phyloP scores from a whole-genome alignment of 208 protist genomes.

The Balamuthia mandrillaris region DNA sequence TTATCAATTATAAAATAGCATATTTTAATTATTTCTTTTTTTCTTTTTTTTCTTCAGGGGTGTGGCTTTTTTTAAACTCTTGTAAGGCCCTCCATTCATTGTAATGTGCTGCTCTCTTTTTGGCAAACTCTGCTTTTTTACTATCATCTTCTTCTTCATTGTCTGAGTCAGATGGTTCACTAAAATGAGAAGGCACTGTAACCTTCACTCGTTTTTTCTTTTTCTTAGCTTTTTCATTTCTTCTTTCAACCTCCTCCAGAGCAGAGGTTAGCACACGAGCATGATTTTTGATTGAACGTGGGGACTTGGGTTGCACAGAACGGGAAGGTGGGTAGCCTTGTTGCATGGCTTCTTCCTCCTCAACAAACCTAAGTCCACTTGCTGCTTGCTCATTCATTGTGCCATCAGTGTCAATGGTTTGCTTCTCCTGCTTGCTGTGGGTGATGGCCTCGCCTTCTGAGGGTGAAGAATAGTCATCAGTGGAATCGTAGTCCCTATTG shows the following conservation, averaged over 20 bases:
- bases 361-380: neutral
- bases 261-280: too few relatives aligned
- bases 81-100: conserved; percentile 24
- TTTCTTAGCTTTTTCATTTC: neutral
- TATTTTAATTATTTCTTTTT: too few relatives aligned
- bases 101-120: conserved; percentile 9
- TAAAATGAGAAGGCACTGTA: too few relatives aligned
- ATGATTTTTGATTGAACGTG: too few relatives aligned
- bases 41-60: too few relatives aligned
- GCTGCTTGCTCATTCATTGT: neutral
- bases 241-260: neutral
- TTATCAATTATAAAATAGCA: too few relatives aligned
- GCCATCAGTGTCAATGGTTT: too few relatives aligned
- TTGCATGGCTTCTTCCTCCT: too few relatives aligned
- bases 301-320: too few relatives aligned
- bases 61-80: conserved; percentile 24
- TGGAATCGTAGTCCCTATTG: conserved; percentile 19
- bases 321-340: too few relatives aligned
- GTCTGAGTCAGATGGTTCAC: neutral
- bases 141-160: neutral
- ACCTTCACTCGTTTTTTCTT: neutral
- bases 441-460: conserved; percentile 14
- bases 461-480: neutral
- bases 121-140: neutral
- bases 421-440: neutral